A percentile compares a stretch with the other conserved stretches of the same genome.
Conservation (phyloP, 225 moss, liverwort and hornwort genomes). For the Pseudisothecium myosuroides region DNA sequence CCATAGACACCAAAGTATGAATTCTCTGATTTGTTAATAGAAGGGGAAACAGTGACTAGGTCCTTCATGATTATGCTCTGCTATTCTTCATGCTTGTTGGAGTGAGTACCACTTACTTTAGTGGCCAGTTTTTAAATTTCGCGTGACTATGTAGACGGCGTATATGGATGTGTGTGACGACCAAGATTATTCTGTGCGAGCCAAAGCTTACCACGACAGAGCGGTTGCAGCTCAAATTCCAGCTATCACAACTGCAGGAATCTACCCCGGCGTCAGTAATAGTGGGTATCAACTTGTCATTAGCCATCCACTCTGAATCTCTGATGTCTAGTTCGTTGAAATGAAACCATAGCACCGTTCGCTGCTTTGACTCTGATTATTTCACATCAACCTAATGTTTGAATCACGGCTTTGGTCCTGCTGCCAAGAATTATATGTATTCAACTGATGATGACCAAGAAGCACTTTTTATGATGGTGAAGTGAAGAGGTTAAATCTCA, state of each 20-base stretch:
- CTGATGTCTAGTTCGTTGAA: background rate
- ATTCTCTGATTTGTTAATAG: background rate
- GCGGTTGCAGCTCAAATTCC: constrained; percentile 64
- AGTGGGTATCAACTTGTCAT: constrained; percentile 37
- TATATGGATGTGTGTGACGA: constrained; percentile 95
- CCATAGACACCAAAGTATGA: constrained; percentile 61
- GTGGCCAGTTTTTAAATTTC: background rate
- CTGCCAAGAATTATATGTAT: background rate
- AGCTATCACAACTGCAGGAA: constrained; percentile 76
- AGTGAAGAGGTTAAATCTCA: background rate
- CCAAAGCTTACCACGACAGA: constrained; percentile 61
- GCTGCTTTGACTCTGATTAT: background rate
- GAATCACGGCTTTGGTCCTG: background rate
- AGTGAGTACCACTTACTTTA: background rate
- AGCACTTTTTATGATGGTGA: background rate
- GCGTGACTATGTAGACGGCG: constrained; percentile 49
- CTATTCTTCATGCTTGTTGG: background rate
- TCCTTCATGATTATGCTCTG: background rate
- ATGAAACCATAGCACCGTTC: background rate
- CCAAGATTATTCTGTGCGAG: constrained; percentile 69
- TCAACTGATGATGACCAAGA: background rate
- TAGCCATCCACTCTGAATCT: background rate
- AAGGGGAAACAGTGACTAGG: background rate
- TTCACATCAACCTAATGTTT: background rate
- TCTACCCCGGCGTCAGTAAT: constrained; percentile 97